These are phyloP conservation scores for Aspergillus novofumigatus DNA, from an alignment of 2,329 filamentous ascomycete species.

Conservation along the genomic window DNA sequence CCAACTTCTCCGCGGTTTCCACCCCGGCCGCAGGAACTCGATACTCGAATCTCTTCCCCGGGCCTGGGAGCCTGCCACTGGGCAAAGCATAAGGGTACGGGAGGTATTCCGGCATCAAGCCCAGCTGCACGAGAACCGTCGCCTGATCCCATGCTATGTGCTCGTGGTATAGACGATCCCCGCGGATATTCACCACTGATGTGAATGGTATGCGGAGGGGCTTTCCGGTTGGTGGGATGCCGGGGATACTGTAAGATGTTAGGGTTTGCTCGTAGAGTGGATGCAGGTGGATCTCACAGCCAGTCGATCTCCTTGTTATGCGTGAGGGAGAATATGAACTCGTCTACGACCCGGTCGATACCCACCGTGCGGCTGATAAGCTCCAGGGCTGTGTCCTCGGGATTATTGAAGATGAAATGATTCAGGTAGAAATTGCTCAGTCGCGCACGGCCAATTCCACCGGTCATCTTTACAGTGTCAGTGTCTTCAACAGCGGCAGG, in stretches of 20 bases:
- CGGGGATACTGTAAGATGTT: constrained; percentile 46
- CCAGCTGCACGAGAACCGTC: constrained; percentile 58
- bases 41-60: constrained; percentile 52
- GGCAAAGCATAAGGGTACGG: constrained; percentile 56
- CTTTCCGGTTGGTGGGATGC: constrained; percentile 55
- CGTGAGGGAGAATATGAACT: constrained; percentile 63
- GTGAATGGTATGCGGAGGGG: constrained; percentile 60
- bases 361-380: constrained; percentile 69
- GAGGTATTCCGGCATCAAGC: constrained; percentile 61
- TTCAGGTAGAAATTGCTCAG: constrained; percentile 66
- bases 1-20: constrained; percentile 51
- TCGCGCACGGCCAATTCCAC: constrained; percentile 62
- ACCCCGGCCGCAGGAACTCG: constrained; percentile 57
- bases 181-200: constrained; percentile 62
- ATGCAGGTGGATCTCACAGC: constrained; percentile 51
- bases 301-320: constrained; percentile 63
- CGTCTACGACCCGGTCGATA: constrained; percentile 67
- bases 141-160: constrained; percentile 69
- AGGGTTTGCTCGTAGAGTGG: neutral
- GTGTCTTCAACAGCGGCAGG: neutral
- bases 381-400: constrained; percentile 62
- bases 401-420: constrained; percentile 72
- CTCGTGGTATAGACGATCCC: constrained; percentile 65
- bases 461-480: constrained; percentile 46
- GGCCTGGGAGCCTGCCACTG: constrained; percentile 30